Conservation (phyloP, 148 eudicot species). For the Cornus controversa region DNA sequence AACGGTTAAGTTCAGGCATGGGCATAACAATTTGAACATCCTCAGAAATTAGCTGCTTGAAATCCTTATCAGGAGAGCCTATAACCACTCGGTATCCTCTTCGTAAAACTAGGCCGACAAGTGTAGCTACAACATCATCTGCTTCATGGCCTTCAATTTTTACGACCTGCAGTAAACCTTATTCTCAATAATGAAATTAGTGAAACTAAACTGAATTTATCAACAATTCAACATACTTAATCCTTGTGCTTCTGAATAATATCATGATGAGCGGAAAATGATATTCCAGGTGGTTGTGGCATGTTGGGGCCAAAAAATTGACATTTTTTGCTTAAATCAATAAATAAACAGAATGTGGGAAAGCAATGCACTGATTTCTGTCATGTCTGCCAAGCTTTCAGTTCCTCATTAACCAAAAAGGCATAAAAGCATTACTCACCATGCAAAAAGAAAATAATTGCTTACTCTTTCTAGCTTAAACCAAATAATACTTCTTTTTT, state of each 20-base stretch:
- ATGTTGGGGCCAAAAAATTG: background rate
- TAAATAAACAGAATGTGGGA: background rate
- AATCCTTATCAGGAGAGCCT: slow-evolving; percentile 98
- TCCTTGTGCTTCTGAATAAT: slow-evolving; percentile 1
- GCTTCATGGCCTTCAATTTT: slow-evolving; percentile 82
- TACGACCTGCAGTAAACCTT: slow-evolving; percentile 50
- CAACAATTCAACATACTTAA: background rate
- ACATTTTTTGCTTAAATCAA: background rate
- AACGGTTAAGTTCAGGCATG: slow-evolving; percentile 62
- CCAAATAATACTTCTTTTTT: too few species aligned
- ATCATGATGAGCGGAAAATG: background rate
- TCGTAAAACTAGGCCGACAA: slow-evolving; percentile 55
- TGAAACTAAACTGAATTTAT: background rate
- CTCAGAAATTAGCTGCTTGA: slow-evolving; percentile 90
- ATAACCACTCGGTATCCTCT: slow-evolving; percentile 66
- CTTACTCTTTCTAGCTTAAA: too few species aligned
- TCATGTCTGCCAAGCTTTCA: background rate
- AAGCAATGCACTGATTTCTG: background rate
- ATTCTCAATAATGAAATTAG: slow-evolving; percentile 9
- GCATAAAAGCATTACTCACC: background rate
- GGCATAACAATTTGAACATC: slow-evolving; percentile 95
- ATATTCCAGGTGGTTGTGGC: background rate
- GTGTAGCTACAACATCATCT: slow-evolving; percentile 92
- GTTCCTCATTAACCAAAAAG: background rate
- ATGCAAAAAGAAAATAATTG: background rate